Evolutionary conservation across 1,284 basidiomycete species (phyloP).

Genomic region (Cutaneotrichosporon sp.): DNA sequence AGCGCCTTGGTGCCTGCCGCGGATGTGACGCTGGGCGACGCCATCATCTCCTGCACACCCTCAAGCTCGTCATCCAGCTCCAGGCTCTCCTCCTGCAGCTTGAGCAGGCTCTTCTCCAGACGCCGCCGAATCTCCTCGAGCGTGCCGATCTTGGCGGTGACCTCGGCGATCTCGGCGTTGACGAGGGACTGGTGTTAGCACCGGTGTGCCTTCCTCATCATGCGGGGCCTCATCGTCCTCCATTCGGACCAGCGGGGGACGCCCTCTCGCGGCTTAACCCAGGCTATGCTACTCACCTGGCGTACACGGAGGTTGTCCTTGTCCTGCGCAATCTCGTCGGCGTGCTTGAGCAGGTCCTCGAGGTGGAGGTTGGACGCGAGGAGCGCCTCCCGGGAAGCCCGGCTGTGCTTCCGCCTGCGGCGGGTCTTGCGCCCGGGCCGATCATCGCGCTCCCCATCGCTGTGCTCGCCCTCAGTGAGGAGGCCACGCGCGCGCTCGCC

Average conservation of each 20-base stretch:
- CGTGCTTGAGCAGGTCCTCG: constrained; percentile 78
- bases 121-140: constrained; percentile 78
- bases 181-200: no score
- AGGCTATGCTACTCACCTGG: no score
- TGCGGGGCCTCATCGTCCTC: no score
- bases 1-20: constrained; percentile 46
- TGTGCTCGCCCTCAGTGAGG: constrained; percentile 50
- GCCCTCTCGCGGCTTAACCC: no score
- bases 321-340: constrained; percentile 79
- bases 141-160: constrained; percentile 82
- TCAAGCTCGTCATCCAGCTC: constrained; percentile 93
- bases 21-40: constrained; percentile 56
- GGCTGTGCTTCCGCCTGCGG: constrained; percentile 64
- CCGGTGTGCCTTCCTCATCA: no score
- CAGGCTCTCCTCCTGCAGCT: constrained; percentile 89
- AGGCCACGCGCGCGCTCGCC: constrained; percentile 76
- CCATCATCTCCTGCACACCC: constrained; percentile 79
- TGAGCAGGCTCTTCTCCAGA: constrained; percentile 79
- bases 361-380: constrained; percentile 68
- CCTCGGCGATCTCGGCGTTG: constrained; percentile 79
- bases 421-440: constrained; percentile 56
- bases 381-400: constrained; percentile 65
- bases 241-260: no score
- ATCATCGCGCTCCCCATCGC: constrained; percentile 25
- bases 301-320: constrained; percentile 86